Evolutionary conservation across 2,329 filamentous ascomycete species (phyloP), one percentile per base, ranked within the genome.

Genomic region (Fusarium torreyae): DNA sequence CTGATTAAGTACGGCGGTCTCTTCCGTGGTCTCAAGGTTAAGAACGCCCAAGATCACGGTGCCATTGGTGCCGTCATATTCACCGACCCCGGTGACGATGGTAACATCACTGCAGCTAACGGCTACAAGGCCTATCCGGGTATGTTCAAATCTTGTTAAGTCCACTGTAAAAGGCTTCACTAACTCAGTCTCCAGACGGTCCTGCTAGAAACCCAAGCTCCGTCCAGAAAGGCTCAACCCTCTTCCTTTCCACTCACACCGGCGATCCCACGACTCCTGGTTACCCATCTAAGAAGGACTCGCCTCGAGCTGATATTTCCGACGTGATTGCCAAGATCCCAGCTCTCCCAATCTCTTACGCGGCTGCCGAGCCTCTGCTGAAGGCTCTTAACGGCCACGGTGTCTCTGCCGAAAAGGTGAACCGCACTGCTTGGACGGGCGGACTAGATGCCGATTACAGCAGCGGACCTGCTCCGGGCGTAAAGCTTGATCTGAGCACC

Each of bases 61-160:
- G 94, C 95, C 85, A 83, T 96, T 34, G 94, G 93, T 15, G 87
- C 88, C 11, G 83, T 97, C 49, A 87, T 97, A 39, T 98, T 94
- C 79, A 89, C 85, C 18, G 94, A 98, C 76, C 94, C 94, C 1
- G 93, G 94, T 39, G 92, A 95, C 73, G 94, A 98, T 77, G 92
- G 92, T 4, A 84, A 91, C 10, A 83, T 93, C 22, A 95, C 92
- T 0, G 91, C 91, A 45, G 87, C 89, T 63, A 93, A 95, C 69
- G 93, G 92, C 2, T 86, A 91, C 69, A 86, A 89, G 57, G 78
- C 89, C 0, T 95, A 95, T 75, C 93, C 93, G 0, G 83, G 77
- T 78, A 50, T 22, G 69, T 3, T 5, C 5, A 10, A 11, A 6
- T 17, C 5, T 1, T 3, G 1, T 2, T 4, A 2, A 3, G 9